Evolutionary conservation across 768 basidiomycete genomes (phyloP).

Genomic region (Zangia roseola): DNA sequence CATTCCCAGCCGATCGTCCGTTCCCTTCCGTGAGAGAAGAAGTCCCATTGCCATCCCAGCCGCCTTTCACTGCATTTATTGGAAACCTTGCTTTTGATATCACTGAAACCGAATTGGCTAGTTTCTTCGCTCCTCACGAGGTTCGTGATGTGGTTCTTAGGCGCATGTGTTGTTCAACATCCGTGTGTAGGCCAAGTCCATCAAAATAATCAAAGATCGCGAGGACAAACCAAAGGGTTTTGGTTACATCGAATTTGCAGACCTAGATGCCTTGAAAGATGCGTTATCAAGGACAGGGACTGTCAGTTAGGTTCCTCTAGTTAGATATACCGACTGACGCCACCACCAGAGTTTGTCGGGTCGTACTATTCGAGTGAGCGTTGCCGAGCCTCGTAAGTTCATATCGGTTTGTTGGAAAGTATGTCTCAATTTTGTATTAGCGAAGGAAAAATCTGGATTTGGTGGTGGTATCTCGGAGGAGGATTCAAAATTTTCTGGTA

Average conservation of each 20-base stretch:
- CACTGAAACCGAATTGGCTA: conserved; percentile 75
- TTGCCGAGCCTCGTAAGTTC: conserved; percentile 91
- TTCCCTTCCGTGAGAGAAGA: conserved; percentile 75
- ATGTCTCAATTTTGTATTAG: conserved; percentile 39
- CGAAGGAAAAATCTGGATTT: conserved; percentile 70
- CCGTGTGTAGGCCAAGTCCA: conserved; percentile 60
- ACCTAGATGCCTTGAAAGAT: conserved; percentile 80
- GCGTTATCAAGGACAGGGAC: conserved; percentile 71
- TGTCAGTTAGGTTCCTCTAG: conserved; percentile 43
- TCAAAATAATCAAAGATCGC: conserved; percentile 90
- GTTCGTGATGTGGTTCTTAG: conserved; percentile 35
- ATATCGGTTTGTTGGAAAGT: background rate
- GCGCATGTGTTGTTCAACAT: conserved; percentile 1
- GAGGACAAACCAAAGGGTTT: conserved; percentile 98
- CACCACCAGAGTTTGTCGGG: conserved; percentile 62
- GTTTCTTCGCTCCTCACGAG: conserved; percentile 70
- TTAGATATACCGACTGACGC: background rate
- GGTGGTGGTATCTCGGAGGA: conserved; percentile 56
- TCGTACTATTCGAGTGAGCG: conserved; percentile 83
- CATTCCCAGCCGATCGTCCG: conserved; percentile 52
- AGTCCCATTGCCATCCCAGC: conserved; percentile 89
- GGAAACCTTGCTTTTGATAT: conserved; percentile 96
- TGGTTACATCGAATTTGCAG: conserved; percentile 95
- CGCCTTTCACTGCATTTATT: conserved; percentile 96
- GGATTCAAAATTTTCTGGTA: conserved; percentile 76